phyloP scores from a whole-genome alignment of 169 alveolate genomes.

The Plasmodium knowlesi region DNA sequence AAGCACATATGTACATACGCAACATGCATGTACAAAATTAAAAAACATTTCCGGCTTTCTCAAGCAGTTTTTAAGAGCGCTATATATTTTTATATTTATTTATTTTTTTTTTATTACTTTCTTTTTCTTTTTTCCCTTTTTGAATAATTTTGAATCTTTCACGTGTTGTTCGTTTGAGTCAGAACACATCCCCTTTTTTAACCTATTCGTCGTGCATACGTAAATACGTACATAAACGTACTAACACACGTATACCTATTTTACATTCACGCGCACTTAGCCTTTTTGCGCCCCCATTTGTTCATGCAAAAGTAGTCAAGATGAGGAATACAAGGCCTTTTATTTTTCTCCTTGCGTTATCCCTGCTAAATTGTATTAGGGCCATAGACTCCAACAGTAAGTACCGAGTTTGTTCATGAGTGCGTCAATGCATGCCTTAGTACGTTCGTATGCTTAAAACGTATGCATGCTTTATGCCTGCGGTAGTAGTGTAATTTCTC shows the following conservation, averaged over 20 bases:
- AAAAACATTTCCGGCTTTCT: not conserved
- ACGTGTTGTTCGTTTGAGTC: not conserved
- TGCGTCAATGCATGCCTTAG: not conserved
- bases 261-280: not conserved
- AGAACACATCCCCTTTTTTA: not conserved
- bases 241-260: not conserved
- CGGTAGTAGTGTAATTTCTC: not conserved
- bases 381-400: slow-evolving; percentile 41
- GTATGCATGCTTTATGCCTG: not conserved
- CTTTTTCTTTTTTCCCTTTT: not conserved
- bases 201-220: not conserved
- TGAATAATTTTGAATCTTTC: not conserved
- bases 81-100: too few relatives aligned
- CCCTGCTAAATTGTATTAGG: slow-evolving; percentile 12
- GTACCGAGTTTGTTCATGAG: not conserved
- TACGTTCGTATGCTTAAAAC: not conserved
- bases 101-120: too few relatives aligned
- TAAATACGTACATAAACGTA: not conserved
- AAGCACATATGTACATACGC: not conserved
- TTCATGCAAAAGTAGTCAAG: slow-evolving; percentile 6
- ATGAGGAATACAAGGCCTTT: slow-evolving; percentile 30
- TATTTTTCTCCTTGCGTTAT: not conserved
- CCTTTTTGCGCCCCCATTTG: slow-evolving; percentile 5
- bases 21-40: not conserved
- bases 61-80: not conserved